Percentiles rank a stretch among this genome's conserved stretches.
Conservation (phyloP, 495 filamentous ascomycete genomes). For the Collariella sp. region DNA sequence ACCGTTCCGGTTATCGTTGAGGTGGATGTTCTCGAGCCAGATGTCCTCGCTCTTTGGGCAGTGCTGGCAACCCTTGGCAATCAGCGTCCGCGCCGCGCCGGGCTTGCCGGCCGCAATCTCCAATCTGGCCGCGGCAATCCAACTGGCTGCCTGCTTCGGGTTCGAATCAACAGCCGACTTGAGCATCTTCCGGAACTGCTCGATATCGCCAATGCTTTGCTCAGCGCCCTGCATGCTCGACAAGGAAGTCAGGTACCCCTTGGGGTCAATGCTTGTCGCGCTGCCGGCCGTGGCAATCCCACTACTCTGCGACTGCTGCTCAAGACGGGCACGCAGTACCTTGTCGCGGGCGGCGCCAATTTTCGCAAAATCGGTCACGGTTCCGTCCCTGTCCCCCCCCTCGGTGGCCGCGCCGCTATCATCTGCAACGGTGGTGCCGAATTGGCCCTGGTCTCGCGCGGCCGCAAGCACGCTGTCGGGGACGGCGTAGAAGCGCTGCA, state of each 20-base stretch:
- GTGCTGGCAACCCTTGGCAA: slow-evolving; percentile 75
- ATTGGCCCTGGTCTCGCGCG: slow-evolving; percentile 67
- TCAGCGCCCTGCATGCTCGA: slow-evolving; percentile 68
- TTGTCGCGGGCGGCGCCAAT: slow-evolving; percentile 93
- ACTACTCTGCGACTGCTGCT: slow-evolving; percentile 68
- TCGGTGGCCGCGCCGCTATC: slow-evolving; percentile 58
- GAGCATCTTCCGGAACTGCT: slow-evolving; percentile 83
- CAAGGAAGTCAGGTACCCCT: slow-evolving; percentile 89
- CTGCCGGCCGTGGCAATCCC: slow-evolving; percentile 69
- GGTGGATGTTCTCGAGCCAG: slow-evolving; percentile 89
- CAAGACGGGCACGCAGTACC: slow-evolving; percentile 81
- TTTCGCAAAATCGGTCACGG: slow-evolving; percentile 95
- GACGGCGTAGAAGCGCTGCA: slow-evolving; percentile 88
- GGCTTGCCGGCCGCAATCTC: slow-evolving; percentile 89
- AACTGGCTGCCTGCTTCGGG: slow-evolving; percentile 87
- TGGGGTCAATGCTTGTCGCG: slow-evolving; percentile 86
- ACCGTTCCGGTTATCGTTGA: slow-evolving; percentile 86
- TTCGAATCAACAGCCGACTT: slow-evolving; percentile 96
- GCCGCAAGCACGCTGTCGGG: slow-evolving; percentile 92
- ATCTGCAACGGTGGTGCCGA: slow-evolving; percentile 76
- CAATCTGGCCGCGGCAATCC: slow-evolving; percentile 88
- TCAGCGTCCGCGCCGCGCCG: slow-evolving; percentile 74
- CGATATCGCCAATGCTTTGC: slow-evolving; percentile 89
- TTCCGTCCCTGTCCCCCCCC: slow-evolving; percentile 53
- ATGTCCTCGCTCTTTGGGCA: slow-evolving; percentile 92